Base-by-base conservation (phyloP, 2,329 filamentous ascomycete species). In the Shiraia sp. region DNA sequence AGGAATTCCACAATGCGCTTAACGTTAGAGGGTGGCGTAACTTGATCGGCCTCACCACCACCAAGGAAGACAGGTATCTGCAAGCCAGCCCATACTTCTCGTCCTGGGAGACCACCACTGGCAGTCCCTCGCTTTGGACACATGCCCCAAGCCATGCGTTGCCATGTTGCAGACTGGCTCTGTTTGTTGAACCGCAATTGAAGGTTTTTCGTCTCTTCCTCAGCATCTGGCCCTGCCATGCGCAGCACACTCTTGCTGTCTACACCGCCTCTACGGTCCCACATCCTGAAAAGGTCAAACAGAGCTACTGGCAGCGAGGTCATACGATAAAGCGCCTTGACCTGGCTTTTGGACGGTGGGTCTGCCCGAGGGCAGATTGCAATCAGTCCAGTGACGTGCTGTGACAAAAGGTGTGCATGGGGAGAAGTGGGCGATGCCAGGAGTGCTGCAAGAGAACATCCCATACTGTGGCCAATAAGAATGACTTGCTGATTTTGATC, bases 391-490 rank as follows among this genome's bases (percentile, higher is more conserved):
- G 84, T 72, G n/a, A 95, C 79, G 59, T 88, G 75, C 8, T 83
- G 69, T 23, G 80, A 75, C n/a, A 89, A 58, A 1, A 73, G 65
- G 17, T 75, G 74, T 15, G 69, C 73, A 44, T 83, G 72, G 1
- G 77, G 69, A 2, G 78, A 81, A 50, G 77, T 70, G 2, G 76
- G 73, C 0, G 82, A 84, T 8, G 89, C 85, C 36, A 97, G 74
- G 12, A 86, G 73, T 17, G 88, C 85, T 5, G 86, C 82, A 14
- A 96, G 74, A 3, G 87, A 87, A 44, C 87, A 90, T 6, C 93
- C 93, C 81, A 96, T 87, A 65, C 90, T 96, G 63, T 99, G 93
- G 1, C 86, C 90, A 45, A 97, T 81, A 22, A 96, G 69, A 14
- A 96, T 79, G 10, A 96, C 79, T 3, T 83, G 80, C 66, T 96